Evolutionary conservation across 805 yeast genomes (phyloP).

Genomic region (Hanseniaspora valbyensis): DNA sequence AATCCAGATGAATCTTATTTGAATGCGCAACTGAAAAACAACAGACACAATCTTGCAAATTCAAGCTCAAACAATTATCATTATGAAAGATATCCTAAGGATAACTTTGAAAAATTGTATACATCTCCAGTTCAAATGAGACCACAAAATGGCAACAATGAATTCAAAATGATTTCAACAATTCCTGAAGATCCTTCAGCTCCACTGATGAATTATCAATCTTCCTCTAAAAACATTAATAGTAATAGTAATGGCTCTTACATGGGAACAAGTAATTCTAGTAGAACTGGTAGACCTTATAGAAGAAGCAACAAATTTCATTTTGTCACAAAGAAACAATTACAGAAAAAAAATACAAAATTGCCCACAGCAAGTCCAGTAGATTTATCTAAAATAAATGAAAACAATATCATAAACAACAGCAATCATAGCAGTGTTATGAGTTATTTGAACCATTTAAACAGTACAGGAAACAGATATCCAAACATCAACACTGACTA

Average conservation of each 20-base stretch:
- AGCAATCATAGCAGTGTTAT: slow-evolving; percentile 11
- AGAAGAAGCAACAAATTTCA: neutral
- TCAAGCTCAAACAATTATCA: neutral
- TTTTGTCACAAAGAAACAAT: slow-evolving; percentile 10
- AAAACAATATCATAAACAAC: slow-evolving; percentile 9
- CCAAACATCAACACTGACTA: neutral
- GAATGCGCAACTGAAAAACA: slow-evolving; percentile 3
- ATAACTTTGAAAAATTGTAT: neutral
- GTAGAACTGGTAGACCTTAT: neutral
- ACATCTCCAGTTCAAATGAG: slow-evolving; percentile 7
- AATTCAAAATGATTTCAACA: neutral
- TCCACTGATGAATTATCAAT: neutral
- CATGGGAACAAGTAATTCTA: no score
- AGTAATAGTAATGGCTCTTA: no score
- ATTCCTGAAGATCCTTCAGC: slow-evolving; percentile 6
- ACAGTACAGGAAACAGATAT: neutral
- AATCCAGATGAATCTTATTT: slow-evolving; percentile 7
- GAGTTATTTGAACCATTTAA: slow-evolving; percentile 11
- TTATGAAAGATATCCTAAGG: neutral
- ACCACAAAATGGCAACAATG: neutral
- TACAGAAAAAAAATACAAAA: neutral
- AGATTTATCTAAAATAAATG: neutral
- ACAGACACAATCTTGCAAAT: neutral
- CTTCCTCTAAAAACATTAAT: neutral
- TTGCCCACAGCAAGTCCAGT: neutral